Conservation (phyloP, 768 basidiomycete genomes). For the Boletus patriciae region DNA sequence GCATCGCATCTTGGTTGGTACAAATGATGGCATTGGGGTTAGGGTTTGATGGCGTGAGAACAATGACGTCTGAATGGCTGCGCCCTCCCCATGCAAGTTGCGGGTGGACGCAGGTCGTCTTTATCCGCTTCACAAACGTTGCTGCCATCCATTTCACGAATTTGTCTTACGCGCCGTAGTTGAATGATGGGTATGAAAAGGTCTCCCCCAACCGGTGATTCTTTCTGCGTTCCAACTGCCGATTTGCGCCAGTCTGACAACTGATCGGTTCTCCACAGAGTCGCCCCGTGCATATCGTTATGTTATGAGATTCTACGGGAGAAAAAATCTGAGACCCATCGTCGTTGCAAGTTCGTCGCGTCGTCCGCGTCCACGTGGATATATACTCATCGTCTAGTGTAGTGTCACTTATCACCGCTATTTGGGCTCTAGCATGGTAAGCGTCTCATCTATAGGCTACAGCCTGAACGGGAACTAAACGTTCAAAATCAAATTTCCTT, state of each 20-base stretch:
- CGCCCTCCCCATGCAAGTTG: neutral
- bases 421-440: constrained; percentile 68
- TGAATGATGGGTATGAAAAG: constrained; percentile 18
- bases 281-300: constrained; percentile 60
- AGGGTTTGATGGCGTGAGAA: constrained; percentile 24
- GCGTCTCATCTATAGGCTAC: constrained; percentile 22
- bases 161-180: neutral
- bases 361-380: neutral
- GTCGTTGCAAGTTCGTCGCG: constrained; percentile 45
- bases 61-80: constrained; percentile 14
- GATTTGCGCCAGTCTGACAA: neutral
- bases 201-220: constrained; percentile 15
- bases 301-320: constrained; percentile 52
- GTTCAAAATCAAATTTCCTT: neutral
- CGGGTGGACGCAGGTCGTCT: neutral
- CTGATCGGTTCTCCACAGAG: constrained; percentile 25
- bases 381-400: neutral
- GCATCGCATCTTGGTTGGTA: too few relatives aligned
- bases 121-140: neutral
- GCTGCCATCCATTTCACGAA: neutral
- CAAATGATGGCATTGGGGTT: neutral
- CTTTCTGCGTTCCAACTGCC: neutral
- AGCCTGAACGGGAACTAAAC: too few relatives aligned
- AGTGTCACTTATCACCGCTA: constrained; percentile 46
- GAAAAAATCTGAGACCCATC: constrained; percentile 58